Evolutionary conservation across 495 filamentous ascomycete genomes (phyloP), one percentile per base, ranked within the genome.

Genomic region (Hypoxylon trugodes): DNA sequence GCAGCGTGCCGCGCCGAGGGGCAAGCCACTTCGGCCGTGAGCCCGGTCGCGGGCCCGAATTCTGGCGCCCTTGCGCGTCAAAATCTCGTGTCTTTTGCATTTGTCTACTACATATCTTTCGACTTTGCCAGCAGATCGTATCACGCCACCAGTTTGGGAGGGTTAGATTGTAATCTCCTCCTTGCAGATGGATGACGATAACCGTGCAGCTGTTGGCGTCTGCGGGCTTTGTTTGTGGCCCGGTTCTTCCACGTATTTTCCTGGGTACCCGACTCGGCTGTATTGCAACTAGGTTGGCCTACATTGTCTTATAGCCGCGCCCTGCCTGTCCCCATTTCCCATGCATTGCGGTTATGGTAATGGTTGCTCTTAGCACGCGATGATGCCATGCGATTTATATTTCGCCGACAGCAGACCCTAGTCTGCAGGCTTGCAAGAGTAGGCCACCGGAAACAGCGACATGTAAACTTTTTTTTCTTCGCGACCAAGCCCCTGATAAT

Each of bases 241-340:
- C 65, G 65, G 65, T 68, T 64, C 59, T 54, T 61, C 54, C 59
- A 63, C 59, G 45, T 62, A 63, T 63, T 55, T 66, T 52, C 59
- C 65, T 55, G 24, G 53, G 59, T 68, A 63, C 55, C 65, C 65
- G 65, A 59, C 59, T 64, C 65, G 65, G 65, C 65, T 68, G 65
- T 68, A 68, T 64, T 67, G 64, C 55, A 28, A 32, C 28, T 66
- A 43, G 63, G 57, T 47, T 53, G 51, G 51, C 33, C 52, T 49
- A 26, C 47, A n/a, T 25, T 66, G 32, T 57, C 61, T 57, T 53
- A 67, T 67, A 67, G 51, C 64, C 64, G 58, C 64, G 64, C 64
- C 51, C 64, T 38, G 51, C 53, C 51, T 33, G n/a, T n/a, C n/a
- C n/a, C n/a, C n/a, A n/a, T n/a, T n/a, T n/a, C n/a, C n/a, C n/a